Conservation (phyloP, 331 rosid species). For the Saraca asoca region DNA sequence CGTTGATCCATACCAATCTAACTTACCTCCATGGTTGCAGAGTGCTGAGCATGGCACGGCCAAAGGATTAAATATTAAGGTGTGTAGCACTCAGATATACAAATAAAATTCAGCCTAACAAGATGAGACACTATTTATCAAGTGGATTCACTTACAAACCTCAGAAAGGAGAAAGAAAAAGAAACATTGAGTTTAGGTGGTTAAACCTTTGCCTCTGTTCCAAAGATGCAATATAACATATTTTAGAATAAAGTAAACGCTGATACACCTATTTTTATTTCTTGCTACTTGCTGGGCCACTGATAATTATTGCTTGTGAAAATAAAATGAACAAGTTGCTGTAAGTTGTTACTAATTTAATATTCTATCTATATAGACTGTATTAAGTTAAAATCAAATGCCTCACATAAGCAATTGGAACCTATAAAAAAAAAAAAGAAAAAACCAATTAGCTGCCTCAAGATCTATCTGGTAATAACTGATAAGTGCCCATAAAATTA, state of each 20-base stretch:
- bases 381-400: slow-evolving; percentile 10
- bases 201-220: slow-evolving; percentile 3
- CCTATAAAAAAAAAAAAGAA: background rate
- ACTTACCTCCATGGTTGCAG: slow-evolving; percentile 75
- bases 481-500: background rate
- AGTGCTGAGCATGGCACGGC: slow-evolving; percentile 47
- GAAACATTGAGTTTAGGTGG: slow-evolving; percentile 21
- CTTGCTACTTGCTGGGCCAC: background rate
- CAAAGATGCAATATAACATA: background rate
- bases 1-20: slow-evolving; percentile 52
- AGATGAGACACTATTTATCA: background rate
- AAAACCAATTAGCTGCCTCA: background rate
- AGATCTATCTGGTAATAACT: background rate
- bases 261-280: background rate
- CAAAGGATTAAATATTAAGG: slow-evolving; percentile 63
- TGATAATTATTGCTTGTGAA: background rate
- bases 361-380: background rate
- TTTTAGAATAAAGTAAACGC: background rate
- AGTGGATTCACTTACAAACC: slow-evolving; percentile 6
- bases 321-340: slow-evolving; percentile 12
- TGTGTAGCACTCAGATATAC: slow-evolving; percentile 50
- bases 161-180: slow-evolving; percentile 22
- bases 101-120: background rate
- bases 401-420: background rate
- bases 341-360: background rate